Evolutionary conservation across 345 rosid genomes (phyloP).

Genomic region (Eucalyptus erythrocorys): DNA sequence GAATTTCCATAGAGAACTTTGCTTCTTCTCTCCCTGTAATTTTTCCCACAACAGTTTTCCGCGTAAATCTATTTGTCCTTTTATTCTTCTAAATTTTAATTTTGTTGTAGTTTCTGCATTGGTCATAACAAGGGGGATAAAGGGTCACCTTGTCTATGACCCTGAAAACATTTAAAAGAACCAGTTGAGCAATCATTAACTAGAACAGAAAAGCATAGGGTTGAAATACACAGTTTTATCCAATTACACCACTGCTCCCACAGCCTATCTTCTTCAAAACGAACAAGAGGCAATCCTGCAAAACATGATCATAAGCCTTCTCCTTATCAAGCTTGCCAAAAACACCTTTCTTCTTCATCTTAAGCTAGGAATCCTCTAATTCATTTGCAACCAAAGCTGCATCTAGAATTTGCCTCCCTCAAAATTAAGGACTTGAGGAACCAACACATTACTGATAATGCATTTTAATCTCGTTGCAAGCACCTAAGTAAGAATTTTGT

Average conservation of each 20-base stretch:
- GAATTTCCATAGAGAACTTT: not conserved
- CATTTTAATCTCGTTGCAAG: not conserved
- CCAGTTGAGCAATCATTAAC: not conserved
- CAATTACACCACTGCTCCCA: not conserved
- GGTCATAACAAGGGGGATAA: not conserved
- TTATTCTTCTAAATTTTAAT: no score
- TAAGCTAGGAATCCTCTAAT: not conserved
- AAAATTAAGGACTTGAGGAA: not conserved
- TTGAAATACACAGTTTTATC: not conserved
- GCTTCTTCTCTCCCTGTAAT: not conserved
- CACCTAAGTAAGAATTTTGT: not conserved
- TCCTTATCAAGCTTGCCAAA: not conserved
- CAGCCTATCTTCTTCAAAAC: not conserved
- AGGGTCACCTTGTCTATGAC: not conserved
- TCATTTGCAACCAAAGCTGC: not conserved
- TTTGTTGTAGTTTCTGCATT: not conserved
- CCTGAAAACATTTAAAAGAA: not conserved
- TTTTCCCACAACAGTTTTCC: not conserved
- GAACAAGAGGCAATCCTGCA: not conserved
- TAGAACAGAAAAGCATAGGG: not conserved
- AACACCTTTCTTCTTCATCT: not conserved
- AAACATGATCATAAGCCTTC: not conserved
- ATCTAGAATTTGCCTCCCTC: not conserved
- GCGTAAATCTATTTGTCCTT: not conserved
- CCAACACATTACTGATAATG: not conserved